Percentiles rank a stretch among this genome's conserved stretches.
phyloP scores from a whole-genome alignment of 331 rosid genomes.

The Quercus lobata region DNA sequence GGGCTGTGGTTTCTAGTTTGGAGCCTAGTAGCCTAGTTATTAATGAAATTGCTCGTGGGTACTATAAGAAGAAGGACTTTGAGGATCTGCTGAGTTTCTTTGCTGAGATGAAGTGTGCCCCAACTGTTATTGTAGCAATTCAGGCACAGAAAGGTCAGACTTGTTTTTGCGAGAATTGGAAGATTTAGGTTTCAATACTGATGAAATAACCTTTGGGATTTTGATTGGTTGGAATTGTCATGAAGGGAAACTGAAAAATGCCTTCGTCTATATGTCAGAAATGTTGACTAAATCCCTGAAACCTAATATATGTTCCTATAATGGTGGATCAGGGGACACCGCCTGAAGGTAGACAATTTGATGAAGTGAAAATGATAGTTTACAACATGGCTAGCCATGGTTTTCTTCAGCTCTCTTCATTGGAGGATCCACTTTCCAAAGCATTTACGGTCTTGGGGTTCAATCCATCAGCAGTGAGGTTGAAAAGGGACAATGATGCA shows the following conservation, averaged over 20 bases:
- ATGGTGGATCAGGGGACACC: constrained; percentile 57
- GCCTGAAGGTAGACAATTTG: constrained; percentile 65
- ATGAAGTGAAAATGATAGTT: constrained; percentile 50
- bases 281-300: constrained; percentile 39
- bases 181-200: constrained; percentile 50
- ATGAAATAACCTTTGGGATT: constrained; percentile 76
- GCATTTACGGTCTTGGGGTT: constrained; percentile 75
- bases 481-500: constrained; percentile 67
- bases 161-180: constrained; percentile 48
- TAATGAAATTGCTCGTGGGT: constrained; percentile 62
- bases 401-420: constrained; percentile 36
- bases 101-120: constrained; percentile 47
- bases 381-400: constrained; percentile 57
- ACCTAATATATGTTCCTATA: constrained; percentile 55
- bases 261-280: constrained; percentile 52
- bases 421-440: constrained; percentile 55
- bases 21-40: constrained; percentile 41
- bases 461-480: constrained; percentile 50
- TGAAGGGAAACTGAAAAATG: constrained; percentile 48
- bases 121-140: constrained; percentile 42
- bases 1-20: constrained; percentile 36
- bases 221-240: constrained; percentile 78
- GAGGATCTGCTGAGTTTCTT: constrained; percentile 74
- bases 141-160: constrained; percentile 54
- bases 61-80: constrained; percentile 81